Conservation (phyloP, 2,329 filamentous ascomycete genomes). For the Xylariales sp. region DNA sequence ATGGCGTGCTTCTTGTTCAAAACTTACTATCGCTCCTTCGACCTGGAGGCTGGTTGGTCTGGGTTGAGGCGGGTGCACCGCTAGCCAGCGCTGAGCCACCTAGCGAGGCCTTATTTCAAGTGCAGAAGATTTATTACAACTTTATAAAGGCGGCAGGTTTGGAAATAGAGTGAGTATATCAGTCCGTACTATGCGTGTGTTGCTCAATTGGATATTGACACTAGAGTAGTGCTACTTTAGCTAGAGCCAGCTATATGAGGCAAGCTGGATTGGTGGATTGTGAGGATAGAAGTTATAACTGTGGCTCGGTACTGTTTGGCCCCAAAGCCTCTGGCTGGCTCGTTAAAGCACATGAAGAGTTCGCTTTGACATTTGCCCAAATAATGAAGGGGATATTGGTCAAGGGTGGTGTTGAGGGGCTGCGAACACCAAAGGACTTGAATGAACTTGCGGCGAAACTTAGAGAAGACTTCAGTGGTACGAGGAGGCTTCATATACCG, state of each 20-base stretch:
- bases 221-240: slow-evolving; percentile 12
- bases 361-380: neutral
- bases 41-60: slow-evolving; percentile 37
- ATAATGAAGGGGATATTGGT: slow-evolving; percentile 20
- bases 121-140: slow-evolving; percentile 25
- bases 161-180: slow-evolving; percentile 19
- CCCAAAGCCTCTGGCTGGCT: slow-evolving; percentile 20
- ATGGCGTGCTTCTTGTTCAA: slow-evolving; percentile 7
- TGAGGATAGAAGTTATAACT: slow-evolving; percentile 13
- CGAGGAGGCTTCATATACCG: slow-evolving; percentile 16
- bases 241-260: slow-evolving; percentile 22
- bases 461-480: slow-evolving; percentile 14
- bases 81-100: slow-evolving; percentile 21
- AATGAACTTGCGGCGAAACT: slow-evolving; percentile 9
- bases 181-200: too few relatives aligned
- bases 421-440: slow-evolving; percentile 21
- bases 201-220: neutral
- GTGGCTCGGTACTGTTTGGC: slow-evolving; percentile 13
- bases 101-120: slow-evolving; percentile 16
- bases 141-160: neutral
- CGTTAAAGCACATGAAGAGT: slow-evolving; percentile 10
- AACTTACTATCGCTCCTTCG: slow-evolving; percentile 32
- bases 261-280: slow-evolving; percentile 16
- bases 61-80: slow-evolving; percentile 1
- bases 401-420: slow-evolving; percentile 27